A percentile compares a stretch with the other conserved stretches of the same genome.
These are phyloP conservation scores for Rosa persica DNA, from an alignment of 306 rosid species.

Conservation along the genomic window DNA sequence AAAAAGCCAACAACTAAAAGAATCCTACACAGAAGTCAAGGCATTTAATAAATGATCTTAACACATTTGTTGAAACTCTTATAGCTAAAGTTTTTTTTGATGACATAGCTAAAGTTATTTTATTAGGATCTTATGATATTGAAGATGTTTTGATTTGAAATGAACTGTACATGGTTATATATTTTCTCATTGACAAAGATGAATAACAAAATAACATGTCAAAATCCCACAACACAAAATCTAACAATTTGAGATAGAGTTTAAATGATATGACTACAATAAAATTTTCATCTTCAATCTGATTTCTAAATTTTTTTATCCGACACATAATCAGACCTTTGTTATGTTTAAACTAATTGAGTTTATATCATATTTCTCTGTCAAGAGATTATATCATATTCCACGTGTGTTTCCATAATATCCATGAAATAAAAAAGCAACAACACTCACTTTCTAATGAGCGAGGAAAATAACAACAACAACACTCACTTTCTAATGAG, in stretches of 20 bases:
- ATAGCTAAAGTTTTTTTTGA: no score
- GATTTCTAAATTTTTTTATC: no score
- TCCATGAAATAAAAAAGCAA: neutral
- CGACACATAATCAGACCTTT: no score
- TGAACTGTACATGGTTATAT: fast-evolving
- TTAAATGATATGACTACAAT: no score
- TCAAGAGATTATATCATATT: neutral
- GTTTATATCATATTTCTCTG: neutral
- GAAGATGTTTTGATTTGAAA: neutral
- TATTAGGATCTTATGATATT: neutral
- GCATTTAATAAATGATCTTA: neutral
- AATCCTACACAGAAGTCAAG: neutral
- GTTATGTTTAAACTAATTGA: no score
- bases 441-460: neutral
- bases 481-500: no score
- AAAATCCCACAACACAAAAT: neutral
- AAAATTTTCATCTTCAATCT: no score
- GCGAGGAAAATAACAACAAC: neutral
- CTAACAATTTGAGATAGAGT: neutral
- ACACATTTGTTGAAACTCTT: neutral
- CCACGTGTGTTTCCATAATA: neutral
- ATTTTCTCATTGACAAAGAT: neutral
- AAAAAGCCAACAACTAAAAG: neutral
- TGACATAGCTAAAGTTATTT: neutral
- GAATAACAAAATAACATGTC: neutral